Evolutionary conservation across 75 land plant genomes (phyloP), one percentile per base, ranked within the genome.

Genomic region (Cupressus sempervirens): DNA sequence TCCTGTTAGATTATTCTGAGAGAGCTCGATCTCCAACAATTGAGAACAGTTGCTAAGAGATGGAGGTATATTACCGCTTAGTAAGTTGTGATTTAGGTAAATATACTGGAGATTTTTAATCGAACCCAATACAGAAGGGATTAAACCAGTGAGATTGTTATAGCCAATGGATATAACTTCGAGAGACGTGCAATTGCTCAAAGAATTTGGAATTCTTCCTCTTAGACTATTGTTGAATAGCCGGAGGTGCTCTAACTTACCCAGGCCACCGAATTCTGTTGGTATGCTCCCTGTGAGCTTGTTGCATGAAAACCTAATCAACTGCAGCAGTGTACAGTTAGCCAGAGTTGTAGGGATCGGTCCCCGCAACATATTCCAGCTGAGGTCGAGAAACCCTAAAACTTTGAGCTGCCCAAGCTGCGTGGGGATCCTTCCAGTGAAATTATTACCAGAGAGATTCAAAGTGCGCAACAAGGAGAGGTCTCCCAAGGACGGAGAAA

Each of bases 401-500:
- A 52, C 80, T 46, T 58, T 32, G 8, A 84, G 53, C 35, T 87
- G 50, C 14, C 90, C 90, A 30, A 89, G 83, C 29, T 87, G 32
- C 15, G 68, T 40, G 18, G 90, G 88, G 13, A 89, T 77, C 1
- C 56, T 75, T 0, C 90, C 88, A 14, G 79, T 40, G 46, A 89
- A 41, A 3, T 34, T 68, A 85, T 89, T 89, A 80, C 76, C 50
- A 11, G 80, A 73, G 10, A 89, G 58, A 53, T 89, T 48, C 36
- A 89, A 50, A 83, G 72, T 84, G 26, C 72, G 83, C n/a, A 88
- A 84, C 4, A 75, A 76, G 7, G 84, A 16, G 48, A 88, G 85
- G 68, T 88, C 83, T 1, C 53, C 82, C 0, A 86, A 29, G 46
- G 83, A 73, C 20, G 83, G 79, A 1, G 87, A 87, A 0, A 88